Percentiles rank a stretch among this genome's conserved stretches.
These are phyloP conservation scores for Claviceps fusiformis DNA, from an alignment of 2,329 filamentous ascomycete genomes.

Conservation along the genomic window DNA sequence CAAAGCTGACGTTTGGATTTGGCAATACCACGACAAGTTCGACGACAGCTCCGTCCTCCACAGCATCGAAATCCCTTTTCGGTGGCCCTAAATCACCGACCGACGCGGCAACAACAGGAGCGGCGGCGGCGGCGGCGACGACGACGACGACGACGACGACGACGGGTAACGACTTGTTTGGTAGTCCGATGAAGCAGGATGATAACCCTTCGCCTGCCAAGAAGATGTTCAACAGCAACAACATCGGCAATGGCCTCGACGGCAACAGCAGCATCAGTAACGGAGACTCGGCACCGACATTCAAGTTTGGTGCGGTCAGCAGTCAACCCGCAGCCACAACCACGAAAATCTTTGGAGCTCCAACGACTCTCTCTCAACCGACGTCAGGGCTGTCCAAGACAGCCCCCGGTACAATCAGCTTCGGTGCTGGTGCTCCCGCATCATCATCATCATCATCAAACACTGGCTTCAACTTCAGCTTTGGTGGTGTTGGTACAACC, in stretches of 20 bases:
- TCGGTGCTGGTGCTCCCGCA: slow-evolving; percentile 17
- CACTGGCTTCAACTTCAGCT: slow-evolving; percentile 20
- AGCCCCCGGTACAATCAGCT: slow-evolving; percentile 19
- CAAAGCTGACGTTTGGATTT: slow-evolving; percentile 22
- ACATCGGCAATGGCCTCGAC: no score
- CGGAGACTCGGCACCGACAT: slow-evolving; percentile 17
- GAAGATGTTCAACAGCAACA: slow-evolving; percentile 17
- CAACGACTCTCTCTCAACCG: slow-evolving; percentile 11
- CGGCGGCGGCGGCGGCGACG: no score
- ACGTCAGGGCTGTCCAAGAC: slow-evolving; percentile 1
- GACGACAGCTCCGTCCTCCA: slow-evolving; percentile 14
- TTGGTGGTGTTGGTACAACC: slow-evolving; percentile 7
- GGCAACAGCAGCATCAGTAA: slow-evolving; percentile 11
- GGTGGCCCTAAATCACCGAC: slow-evolving; percentile 22
- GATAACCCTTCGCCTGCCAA: slow-evolving; percentile 22
- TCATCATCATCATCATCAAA: slow-evolving; percentile 3
- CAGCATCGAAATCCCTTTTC: slow-evolving; percentile 24
- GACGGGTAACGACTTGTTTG: slow-evolving; percentile 21
- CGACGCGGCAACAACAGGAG: neutral
- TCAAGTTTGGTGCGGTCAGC: slow-evolving; percentile 19
- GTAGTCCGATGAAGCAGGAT: slow-evolving; percentile 31
- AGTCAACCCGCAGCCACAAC: slow-evolving; percentile 14
- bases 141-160: slow-evolving; percentile 10
- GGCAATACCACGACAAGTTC: slow-evolving; percentile 14
- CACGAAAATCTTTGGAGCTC: slow-evolving; percentile 25